Base-by-base conservation (phyloP, 371 early-diverging fungal species). In the Dinochytrium kinnereticum region DNA sequence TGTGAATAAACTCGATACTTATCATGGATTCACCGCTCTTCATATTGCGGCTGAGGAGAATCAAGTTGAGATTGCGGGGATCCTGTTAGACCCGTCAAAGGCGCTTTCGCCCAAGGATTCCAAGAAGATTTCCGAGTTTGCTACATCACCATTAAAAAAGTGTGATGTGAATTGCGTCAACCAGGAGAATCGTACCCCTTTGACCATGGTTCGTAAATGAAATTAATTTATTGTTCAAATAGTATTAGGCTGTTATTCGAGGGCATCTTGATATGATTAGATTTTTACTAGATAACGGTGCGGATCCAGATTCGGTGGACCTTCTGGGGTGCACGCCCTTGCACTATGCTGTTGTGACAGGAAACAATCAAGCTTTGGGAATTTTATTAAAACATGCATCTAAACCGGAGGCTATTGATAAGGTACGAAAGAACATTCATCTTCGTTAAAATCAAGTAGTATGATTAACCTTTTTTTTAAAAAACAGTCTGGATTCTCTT, bases 11-110 rank as follows among this genome's bases (percentile, higher is more conserved):
- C 15, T 76, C 17, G 84, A 84, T 66, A 69, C 76, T 0, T 59
- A 61, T 39, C 83, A 83, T 40, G 61, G 78, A 2, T 66, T 79
- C 61, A 73, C 81, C n/a, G 81, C 84, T 1, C 64, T 81, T 39
- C 78, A 79, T 44, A 24, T 84, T 10, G 84, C 84, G 2, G 80
- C 74, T 13, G 73, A 72, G 34, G 71, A 70, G 53, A 74, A 74
- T 67, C 65, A 69, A 51, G 50, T 71, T 39, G 80, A 80, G n/a
- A 31, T 71, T 17, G 73, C 69, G 13, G 39, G 26, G 2, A 44
- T 73, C 24, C 53, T 76, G 53, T 53, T 79, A 55, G 68, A 73
- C 39, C 74, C 76, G 0, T 24, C 38, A 2, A 37, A 70, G 69
- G 17, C 34, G 24, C 38, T 66, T 10, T 65, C 71, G 26, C 59